Base-by-base conservation (phyloP, 345 rosid species). In the Capsella bursapastoris region DNA sequence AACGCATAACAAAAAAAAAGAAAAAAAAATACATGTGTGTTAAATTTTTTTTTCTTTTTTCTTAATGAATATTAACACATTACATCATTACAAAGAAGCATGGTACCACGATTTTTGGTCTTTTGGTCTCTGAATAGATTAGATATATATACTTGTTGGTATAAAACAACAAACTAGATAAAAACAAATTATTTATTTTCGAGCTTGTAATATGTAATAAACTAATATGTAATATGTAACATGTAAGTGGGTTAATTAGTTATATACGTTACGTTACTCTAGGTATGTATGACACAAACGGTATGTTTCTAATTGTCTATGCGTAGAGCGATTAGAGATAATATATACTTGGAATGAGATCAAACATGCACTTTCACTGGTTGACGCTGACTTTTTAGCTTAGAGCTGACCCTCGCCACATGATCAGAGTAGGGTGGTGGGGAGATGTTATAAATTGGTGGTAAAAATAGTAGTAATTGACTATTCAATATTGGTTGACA, bases 381-480 rank as follows among this genome's bases (percentile, higher is more conserved):
- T 66, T 49, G 78, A 60, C 58, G 56, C 58, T 56, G 58, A 73
- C 78, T 57, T 35, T 53, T 8, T 34, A 56, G n/a, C 63, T 22
- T 44, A 31, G 47, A 7, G 71, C 11, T 64, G 40, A 27, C n/a
- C 65, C 7, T 55, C 38, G 27, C 57, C 78, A 65, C 55, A 9
- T 44, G 12, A 6, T 32, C 41, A 15, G 22, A n/a, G 35, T 65
- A 31, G 70, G 70, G 71, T 73, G 48, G 18, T 12, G 65, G 55
- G 37, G 37, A 34, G 25, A 58, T 66, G 25, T 22, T 22, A 22
- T 68, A 51, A 9, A 38, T 32, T n/a, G 11, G 38, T 75, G 9
- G 50, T 66, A 49, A 48, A 49, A 22, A 22, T 22, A 22, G 2
- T 59, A 51, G 8, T 41, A 60, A 51, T 40, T 31, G 68, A 75